Evolutionary conservation across 2,329 filamentous ascomycete genomes (phyloP), one percentile per base, ranked within the genome.

Genomic region (Blumeria graminis): DNA sequence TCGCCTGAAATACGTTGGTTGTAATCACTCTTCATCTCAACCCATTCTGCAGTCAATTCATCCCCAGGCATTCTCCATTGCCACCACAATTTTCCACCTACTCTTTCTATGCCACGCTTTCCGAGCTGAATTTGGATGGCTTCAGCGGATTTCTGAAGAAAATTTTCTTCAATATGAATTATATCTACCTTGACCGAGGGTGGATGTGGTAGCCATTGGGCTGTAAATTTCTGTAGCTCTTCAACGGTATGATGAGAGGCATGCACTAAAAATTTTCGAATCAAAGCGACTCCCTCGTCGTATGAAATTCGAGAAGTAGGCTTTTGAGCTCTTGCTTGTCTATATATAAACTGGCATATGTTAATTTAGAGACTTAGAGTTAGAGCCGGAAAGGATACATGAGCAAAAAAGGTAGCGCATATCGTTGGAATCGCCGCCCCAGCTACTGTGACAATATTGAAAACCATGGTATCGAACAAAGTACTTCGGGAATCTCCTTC

Each of bases 261-360:
- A 68, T 88, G 92, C 45, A 77, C 69, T 38, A 98, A 76, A 68
- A 98, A 96, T 38, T 82, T 78, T 54, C 88, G 85, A 63, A 96
- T 83, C 55, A 98, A 75, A 61, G 86, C 80, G 13, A 98, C 76
- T 39, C 89, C 90, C 70, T 95, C 86, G 66, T 96, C 86, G 70
- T 98, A 98, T 56, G 88, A 89, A 57, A 98, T 80, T 67, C 94
- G 86, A 0, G 85, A 84, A 1, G 86, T 94, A 0, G 90, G 90
- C 60, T 89, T 89, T 61, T 89, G 74, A 59, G 76, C 80, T 34
- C 83, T 74, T 1, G 80, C 76, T 64, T 84, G 84, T 61, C 85
- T 82, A 64, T 94, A 84, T 59, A 94, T 73, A 69, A 92, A 95
- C 84, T 92, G 64, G 18, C 18, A 35, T 55, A 18, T 56, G 55